Base-by-base conservation (phyloP, 2,329 filamentous ascomycete genomes). In the Fusarium siculi region DNA sequence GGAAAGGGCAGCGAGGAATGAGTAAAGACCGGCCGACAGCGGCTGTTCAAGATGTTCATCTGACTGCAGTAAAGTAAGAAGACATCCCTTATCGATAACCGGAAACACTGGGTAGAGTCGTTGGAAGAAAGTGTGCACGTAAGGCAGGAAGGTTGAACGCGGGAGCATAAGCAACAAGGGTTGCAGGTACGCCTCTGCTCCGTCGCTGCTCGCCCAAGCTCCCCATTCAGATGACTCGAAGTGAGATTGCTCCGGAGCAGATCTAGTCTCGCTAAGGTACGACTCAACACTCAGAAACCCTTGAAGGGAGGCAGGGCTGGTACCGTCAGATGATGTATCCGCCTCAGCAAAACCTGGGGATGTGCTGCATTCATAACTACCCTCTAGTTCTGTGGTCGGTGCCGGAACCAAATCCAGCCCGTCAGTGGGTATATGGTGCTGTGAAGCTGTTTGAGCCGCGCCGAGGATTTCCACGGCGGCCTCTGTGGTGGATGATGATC, bases 51-150 rank as follows among this genome's bases (percentile, higher is more conserved):
- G 40, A 34, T 42, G 36, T 28, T 66, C 57, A 15, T 49, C 36
- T 9, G 55, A 23, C 23, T 54, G 50, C 21, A 70, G 43, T 50
- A 73, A 39, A 43, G 21, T 30, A 32, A 73, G 44, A 39, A 73
- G 49, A 36, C 16, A 32, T 25, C 68, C 57, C 39, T 56, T 42
- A 21, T 75, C 73, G 28, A 76, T 43, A 34, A 76, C 66, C 2
- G 74, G 73, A 32, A 75, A 75, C 7, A 50, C 70, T 21, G 74
- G 67, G 36, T 76, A 76, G 16, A 76, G 63, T 39, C 74, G 63
- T 30, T 72, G 53, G 37, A 76, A 47, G 57, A 70, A 76, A n/a
- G 70, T 62, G 25, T 60, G 65, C 23, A 72, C 55, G 42, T 74
- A 75, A 18, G 73, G 73, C 8, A 56, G 19, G 23, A 66, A 66